A percentile compares a stretch with the other conserved stretches of the same genome.
These are phyloP conservation scores for Epichloe baconii DNA, from an alignment of 2,329 filamentous ascomycete genomes.

Conservation along the genomic window DNA sequence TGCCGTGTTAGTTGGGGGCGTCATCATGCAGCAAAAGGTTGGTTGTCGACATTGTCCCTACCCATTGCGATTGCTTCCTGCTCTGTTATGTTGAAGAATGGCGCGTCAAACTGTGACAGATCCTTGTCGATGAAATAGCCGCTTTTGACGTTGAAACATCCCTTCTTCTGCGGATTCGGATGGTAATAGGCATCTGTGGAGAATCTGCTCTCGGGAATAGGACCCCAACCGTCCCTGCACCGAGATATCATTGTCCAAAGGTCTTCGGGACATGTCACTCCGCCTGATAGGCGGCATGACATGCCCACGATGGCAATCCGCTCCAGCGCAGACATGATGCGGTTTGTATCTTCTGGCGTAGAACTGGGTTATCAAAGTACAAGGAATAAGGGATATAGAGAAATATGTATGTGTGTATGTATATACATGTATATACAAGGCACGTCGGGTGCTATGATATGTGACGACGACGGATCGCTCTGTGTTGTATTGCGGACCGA, in stretches of 20 bases:
- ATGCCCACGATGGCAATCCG: constrained; percentile 12
- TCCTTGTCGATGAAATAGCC: constrained; percentile 33
- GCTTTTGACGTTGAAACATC: constrained; percentile 21
- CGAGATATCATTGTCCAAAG: constrained; percentile 9
- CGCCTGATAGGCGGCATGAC: constrained; percentile 12
- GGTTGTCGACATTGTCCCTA: background rate
- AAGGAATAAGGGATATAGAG: no score
- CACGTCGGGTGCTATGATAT: background rate
- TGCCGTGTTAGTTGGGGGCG: background rate
- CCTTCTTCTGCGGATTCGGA: constrained; percentile 26
- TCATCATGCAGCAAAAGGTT: no score
- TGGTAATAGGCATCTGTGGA: constrained; percentile 23
- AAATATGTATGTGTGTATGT: no score
- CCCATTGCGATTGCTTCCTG: constrained; percentile 36
- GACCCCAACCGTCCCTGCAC: constrained; percentile 1
- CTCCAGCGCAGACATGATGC: constrained; percentile 1
- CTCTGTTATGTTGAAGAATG: constrained; percentile 37
- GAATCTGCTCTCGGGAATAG: background rate
- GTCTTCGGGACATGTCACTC: constrained; percentile 8
- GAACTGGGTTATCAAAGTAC: background rate
- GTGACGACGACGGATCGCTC: background rate
- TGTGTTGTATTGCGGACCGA: background rate
- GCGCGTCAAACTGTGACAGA: constrained; percentile 35
- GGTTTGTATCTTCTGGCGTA: background rate
- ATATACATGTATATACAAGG: background rate